These are phyloP conservation scores for Pyrus betulifolia DNA, from an alignment of 306 rosid genomes.

Conservation along the genomic window DNA sequence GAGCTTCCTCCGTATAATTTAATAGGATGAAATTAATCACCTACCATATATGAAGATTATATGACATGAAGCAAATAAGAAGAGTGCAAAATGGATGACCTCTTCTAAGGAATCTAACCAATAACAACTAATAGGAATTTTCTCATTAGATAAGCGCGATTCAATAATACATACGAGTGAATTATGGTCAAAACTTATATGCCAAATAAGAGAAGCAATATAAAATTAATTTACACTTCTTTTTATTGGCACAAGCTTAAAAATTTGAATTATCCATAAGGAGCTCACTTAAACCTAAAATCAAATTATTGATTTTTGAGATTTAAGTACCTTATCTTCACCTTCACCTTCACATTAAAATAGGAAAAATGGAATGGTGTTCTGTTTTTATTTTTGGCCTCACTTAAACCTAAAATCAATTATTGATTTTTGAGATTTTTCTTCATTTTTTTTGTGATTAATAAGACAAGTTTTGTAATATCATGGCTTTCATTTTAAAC, in stretches of 20 bases:
- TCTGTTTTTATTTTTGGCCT: neutral
- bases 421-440: neutral
- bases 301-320: no score
- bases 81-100: neutral
- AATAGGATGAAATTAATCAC: neutral
- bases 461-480: neutral
- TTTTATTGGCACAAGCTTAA: neutral
- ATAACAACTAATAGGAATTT: neutral
- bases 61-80: no score
- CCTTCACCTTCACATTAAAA: neutral
- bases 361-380: neutral
- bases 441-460: neutral
- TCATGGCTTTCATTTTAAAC: neutral
- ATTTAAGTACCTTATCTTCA: neutral
- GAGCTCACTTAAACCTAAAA: neutral
- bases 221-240: neutral
- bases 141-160: neutral
- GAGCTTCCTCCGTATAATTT: neutral
- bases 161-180: neutral
- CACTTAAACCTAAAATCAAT: neutral
- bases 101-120: neutral
- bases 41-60: neutral
- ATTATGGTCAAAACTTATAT: neutral
- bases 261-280: neutral
- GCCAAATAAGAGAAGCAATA: neutral